Evolutionary conservation across 306 rosid genomes (phyloP).

Genomic region (Corylus heterophylla): DNA sequence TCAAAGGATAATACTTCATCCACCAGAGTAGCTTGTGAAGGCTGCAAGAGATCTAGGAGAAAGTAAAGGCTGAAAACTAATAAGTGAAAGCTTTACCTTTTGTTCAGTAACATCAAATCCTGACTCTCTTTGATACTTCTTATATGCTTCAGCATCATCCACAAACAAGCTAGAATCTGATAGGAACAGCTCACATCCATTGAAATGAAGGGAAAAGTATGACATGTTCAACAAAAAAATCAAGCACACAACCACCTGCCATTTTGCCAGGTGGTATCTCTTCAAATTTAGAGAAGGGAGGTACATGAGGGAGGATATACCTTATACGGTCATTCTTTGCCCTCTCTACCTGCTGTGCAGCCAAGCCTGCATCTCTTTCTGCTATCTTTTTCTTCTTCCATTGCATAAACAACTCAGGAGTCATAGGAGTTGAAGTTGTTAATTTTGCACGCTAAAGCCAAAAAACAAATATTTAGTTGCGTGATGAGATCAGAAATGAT

Average conservation of each 20-base stretch:
- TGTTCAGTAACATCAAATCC: conserved; percentile 48
- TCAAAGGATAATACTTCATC: background rate
- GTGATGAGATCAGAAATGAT: conserved; percentile 25
- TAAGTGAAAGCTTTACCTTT: conserved; percentile 47
- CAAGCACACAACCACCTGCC: background rate
- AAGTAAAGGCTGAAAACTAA: background rate
- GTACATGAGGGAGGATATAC: conserved; percentile 17
- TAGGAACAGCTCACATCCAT: conserved; percentile 84
- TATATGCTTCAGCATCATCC: conserved; percentile 93
- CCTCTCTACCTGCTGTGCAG: conserved; percentile 57
- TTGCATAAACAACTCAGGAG: conserved; percentile 50
- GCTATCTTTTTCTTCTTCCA: conserved; percentile 61
- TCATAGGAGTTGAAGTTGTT: conserved; percentile 49
- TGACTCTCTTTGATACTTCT: conserved; percentile 68
- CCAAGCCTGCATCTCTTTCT: conserved; percentile 57
- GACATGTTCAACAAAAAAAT: conserved; percentile 33
- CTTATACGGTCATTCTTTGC: conserved; percentile 67
- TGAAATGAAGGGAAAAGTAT: conserved; percentile 18
- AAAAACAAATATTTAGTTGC: background rate
- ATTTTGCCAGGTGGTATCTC: conserved; percentile 11
- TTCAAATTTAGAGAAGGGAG: background rate
- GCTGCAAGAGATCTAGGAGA: background rate
- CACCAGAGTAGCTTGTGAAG: background rate
- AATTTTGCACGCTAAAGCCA: conserved; percentile 46
- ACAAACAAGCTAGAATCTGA: conserved; percentile 91